Conservation (phyloP, 495 filamentous ascomycete species). For the Podospora tetraspora region DNA sequence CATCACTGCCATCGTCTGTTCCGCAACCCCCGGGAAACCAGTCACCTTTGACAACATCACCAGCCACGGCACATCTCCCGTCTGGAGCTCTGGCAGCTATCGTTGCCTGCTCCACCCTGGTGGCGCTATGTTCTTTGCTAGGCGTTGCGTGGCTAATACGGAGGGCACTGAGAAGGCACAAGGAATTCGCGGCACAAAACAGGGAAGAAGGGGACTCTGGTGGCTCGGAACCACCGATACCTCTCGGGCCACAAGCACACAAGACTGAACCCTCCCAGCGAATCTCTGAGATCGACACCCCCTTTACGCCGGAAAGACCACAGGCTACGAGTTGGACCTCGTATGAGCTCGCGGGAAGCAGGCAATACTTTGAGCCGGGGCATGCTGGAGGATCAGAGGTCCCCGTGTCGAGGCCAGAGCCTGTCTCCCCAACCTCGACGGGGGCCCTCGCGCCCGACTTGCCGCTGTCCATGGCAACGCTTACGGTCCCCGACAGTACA, state of each 20-base stretch:
- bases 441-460: not conserved
- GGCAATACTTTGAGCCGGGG: not conserved
- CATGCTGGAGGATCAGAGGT: not conserved
- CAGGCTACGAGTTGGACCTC: not conserved
- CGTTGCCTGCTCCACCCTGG: too few relatives aligned
- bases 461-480: not conserved
- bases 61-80: not conserved
- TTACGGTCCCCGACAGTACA: too few relatives aligned
- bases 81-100: not conserved
- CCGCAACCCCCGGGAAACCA: not conserved
- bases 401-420: not conserved
- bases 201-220: not conserved
- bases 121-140: too few relatives aligned
- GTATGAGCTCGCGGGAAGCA: not conserved
- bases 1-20: not conserved
- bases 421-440: not conserved
- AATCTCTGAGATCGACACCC: not conserved
- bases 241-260: not conserved
- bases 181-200: not conserved
- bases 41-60: not conserved
- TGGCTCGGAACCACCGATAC: not conserved
- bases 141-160: too few relatives aligned
- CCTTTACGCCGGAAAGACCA: not conserved
- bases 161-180: too few relatives aligned
- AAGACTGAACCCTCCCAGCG: not conserved